Evolutionary conservation across 73 alveolate species (phyloP).

Genomic region (Paramecium bursaria): DNA sequence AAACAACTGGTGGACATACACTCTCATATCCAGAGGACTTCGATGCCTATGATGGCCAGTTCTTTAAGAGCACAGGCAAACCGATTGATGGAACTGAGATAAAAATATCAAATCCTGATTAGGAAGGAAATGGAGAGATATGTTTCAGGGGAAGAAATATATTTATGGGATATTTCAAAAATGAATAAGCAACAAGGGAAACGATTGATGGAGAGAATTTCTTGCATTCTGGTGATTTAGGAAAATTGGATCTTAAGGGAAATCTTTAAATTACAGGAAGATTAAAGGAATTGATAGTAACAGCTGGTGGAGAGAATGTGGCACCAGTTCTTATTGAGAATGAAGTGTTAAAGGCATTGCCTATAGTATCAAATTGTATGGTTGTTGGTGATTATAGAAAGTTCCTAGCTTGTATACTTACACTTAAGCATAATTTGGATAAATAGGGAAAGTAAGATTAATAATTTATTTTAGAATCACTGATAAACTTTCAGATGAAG

Average conservation of each 20-base stretch:
- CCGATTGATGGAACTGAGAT: conserved; percentile 66
- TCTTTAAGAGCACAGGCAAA: conserved; percentile 60
- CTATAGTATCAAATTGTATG: conserved; percentile 72
- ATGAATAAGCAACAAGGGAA: conserved; percentile 79
- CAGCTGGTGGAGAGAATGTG: conserved; percentile 84
- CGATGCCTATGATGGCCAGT: conserved; percentile 12
- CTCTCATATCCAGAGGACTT: conserved; percentile 47
- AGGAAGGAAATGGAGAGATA: conserved; percentile 87
- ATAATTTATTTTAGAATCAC: background rate
- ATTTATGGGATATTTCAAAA: conserved; percentile 86
- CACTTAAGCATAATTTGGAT: conserved; percentile 72
- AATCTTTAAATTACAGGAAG: conserved; percentile 74
- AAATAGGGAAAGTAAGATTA: background rate
- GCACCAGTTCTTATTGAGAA: conserved; percentile 79
- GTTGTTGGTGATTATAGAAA: conserved; percentile 73
- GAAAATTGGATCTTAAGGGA: conserved; percentile 69
- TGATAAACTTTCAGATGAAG: conserved; percentile 55
- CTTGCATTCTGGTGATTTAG: conserved; percentile 88
- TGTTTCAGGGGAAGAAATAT: conserved; percentile 82
- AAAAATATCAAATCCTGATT: conserved; percentile 65
- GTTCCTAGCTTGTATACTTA: conserved; percentile 63
- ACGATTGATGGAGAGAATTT: conserved; percentile 78
- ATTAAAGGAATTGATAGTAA: conserved; percentile 75
- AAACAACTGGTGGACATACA: conserved; percentile 70
- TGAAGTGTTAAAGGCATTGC: conserved; percentile 55